Base-by-base conservation (phyloP, 192 early-diverging fungal species). In the Backusella macrospora region DNA sequence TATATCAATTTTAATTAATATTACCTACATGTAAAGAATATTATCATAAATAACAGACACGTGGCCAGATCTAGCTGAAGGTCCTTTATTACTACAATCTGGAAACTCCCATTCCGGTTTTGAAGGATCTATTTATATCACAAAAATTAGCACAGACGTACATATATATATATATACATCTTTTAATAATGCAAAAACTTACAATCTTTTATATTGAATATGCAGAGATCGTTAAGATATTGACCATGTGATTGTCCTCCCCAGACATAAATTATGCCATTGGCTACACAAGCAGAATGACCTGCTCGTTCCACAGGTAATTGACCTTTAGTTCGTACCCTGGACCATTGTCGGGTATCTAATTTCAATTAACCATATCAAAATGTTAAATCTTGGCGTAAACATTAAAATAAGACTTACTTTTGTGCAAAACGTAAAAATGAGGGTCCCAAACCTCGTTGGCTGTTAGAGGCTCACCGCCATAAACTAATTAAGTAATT, bases 331-430 rank as follows among this genome's bases (percentile, higher is more conserved):
- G 80, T 80, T 29, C 38, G 71, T 16, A 81, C 72, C 23, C 73
- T 78, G 38, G 72, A 70, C 84, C 84, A 85, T 47, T 85, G 77
- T 62, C 83, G 81, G 48, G 73, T 76, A n/a, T 75, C 84, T 85
- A 63, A 59, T n/a, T 26, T 21, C 38, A 39, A 34, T 39, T 40
- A 65, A 7, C n/a, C 12, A 64, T 29, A 70, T 13, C 18, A 38
- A 21, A 15, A 39, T 46, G 65, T 59, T 48, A 23, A 65, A 18
- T 77, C 9, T 44, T 59, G 38, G 44, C 14, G 15, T 69, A 12
- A 39, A 16, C 16, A 18, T 64, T 44, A 8, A 46, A 47, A n/a
- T n/a, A 2, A 4, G 13, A 68, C 49, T 76, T 72, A 83, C 82
- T 77, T 12, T 48, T 70, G 44, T 83, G 75, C 9, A 83, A 66